phyloP scores from a whole-genome alignment of 2,329 filamentous ascomycete genomes.

The Penicillium palitans region DNA sequence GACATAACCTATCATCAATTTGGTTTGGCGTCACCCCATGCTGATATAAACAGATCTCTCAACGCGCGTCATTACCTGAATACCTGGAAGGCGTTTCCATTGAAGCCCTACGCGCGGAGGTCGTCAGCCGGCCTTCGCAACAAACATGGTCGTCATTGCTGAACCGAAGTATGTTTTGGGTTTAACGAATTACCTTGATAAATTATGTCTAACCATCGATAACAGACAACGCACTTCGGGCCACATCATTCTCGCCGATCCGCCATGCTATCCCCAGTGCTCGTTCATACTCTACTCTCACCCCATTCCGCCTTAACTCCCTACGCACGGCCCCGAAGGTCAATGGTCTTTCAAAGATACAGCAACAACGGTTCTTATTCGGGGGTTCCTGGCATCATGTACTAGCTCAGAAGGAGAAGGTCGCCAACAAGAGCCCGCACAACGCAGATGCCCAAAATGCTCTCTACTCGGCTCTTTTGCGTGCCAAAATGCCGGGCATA shows the following conservation, averaged over 20 bases:
- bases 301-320: constrained; percentile 29
- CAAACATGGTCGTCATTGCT: constrained; percentile 21
- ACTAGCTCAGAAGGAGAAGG: constrained; percentile 82
- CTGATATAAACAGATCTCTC: constrained; percentile 13
- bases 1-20: neutral
- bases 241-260: constrained; percentile 20
- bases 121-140: constrained; percentile 21
- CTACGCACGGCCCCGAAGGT: constrained; percentile 25
- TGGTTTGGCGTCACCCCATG: neutral
- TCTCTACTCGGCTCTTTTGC: constrained; percentile 88
- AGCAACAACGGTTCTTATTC: constrained; percentile 43
- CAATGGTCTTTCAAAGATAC: constrained; percentile 29
- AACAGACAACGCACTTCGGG: constrained; percentile 22
- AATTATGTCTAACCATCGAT: neutral
- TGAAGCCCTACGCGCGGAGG: constrained; percentile 25
- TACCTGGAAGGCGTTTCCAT: constrained; percentile 30
- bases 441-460: constrained; percentile 88
- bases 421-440: constrained; percentile 86
- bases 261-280: constrained; percentile 17
- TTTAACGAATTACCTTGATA: neutral
- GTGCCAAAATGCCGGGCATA: constrained; percentile 91
- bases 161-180: constrained; percentile 21
- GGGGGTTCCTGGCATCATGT: constrained; percentile 54
- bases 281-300: constrained; percentile 39
- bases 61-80: constrained; percentile 26